Evolutionary conservation across 1,284 basidiomycete species (phyloP).

Genomic region (Tylopilus sp.): DNA sequence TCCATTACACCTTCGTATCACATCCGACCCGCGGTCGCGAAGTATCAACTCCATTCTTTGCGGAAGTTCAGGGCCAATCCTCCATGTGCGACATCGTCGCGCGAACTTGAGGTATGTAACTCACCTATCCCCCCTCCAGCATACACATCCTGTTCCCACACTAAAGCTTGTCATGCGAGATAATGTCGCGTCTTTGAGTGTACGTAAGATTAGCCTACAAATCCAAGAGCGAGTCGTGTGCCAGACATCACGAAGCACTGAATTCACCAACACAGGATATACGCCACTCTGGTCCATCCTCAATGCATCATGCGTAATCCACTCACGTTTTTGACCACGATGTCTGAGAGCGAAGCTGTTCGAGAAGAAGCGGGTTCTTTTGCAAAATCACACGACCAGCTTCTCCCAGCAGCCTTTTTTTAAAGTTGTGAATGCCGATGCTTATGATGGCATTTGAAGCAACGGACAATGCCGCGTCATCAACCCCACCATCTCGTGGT

Average conservation of each 20-base stretch:
- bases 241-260: background rate
- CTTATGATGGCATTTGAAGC: too few relatives aligned
- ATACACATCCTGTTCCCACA: conserved; percentile 5
- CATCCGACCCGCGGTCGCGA: background rate
- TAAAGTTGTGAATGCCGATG: too few relatives aligned
- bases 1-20: background rate
- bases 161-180: conserved; percentile 1
- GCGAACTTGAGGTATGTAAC: too few relatives aligned
- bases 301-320: background rate
- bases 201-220: conserved; percentile 3
- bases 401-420: background rate
- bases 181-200: background rate
- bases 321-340: background rate
- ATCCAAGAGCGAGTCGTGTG: too few relatives aligned
- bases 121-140: background rate
- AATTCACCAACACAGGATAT: background rate
- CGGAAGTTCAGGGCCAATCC: background rate
- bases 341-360: background rate
- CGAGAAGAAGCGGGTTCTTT: background rate
- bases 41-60: background rate
- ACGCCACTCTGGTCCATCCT: background rate
- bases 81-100: background rate
- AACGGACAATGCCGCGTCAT: too few relatives aligned
- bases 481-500: background rate
- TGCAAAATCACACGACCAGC: background rate